Percentiles rank a stretch among this genome's conserved stretches.
These are phyloP conservation scores for Nicotiana tomentosiformis DNA, from an alignment of 257 asterid genomes.

Conservation along the genomic window DNA sequence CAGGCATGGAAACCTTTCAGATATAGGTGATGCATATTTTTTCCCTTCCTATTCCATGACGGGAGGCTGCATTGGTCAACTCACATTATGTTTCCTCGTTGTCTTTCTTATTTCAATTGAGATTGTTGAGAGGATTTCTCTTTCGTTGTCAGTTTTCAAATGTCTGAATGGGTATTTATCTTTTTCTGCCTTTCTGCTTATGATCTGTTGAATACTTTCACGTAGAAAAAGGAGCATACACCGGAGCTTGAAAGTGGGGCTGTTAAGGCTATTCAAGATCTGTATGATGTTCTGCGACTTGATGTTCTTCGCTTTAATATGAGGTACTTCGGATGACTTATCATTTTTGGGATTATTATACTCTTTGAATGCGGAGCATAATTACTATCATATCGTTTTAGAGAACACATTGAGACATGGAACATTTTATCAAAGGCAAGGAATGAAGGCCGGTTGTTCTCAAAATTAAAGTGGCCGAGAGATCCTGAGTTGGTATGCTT, in stretches of 20 bases:
- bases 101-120: not conserved
- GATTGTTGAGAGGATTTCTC: not conserved
- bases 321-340: constrained; percentile 42
- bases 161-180: not conserved
- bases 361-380: not conserved
- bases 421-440: constrained; percentile 68
- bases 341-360: constrained; percentile 1
- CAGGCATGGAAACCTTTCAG: not conserved
- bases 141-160: not conserved
- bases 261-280: constrained; percentile 83
- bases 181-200: not conserved
- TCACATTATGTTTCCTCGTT: not conserved
- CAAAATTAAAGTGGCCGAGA: constrained; percentile 86
- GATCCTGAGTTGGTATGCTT: constrained; percentile 71
- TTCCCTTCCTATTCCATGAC: not conserved
- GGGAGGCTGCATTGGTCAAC: not conserved
- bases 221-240: constrained; percentile 69
- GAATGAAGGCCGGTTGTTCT: constrained; percentile 87
- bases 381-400: constrained; percentile 21
- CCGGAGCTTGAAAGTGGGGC: constrained; percentile 86
- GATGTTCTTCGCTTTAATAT: constrained; percentile 66
- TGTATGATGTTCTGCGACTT: constrained; percentile 86
- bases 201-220: constrained; percentile 7
- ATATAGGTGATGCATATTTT: not conserved
- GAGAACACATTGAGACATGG: constrained; percentile 77